Conservation (phyloP, 192 early-diverging fungal species). For the Gigaspora rosea region DNA sequence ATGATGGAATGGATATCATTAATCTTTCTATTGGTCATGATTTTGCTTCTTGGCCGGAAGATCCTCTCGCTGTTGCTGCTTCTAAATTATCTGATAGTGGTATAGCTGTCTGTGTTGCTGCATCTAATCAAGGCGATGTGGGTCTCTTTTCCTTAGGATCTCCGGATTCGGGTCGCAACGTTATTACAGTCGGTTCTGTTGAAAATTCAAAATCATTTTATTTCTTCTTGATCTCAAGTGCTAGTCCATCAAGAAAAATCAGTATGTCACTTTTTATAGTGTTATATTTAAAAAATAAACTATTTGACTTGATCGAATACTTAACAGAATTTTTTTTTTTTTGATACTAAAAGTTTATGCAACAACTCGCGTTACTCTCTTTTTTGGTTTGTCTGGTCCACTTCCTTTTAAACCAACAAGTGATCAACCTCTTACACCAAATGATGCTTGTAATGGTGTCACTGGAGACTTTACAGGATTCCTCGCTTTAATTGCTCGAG, state of each 20-base stretch:
- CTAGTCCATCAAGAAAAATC: constrained; percentile 2
- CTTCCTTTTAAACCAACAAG: constrained; percentile 44
- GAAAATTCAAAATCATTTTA: constrained; percentile 47
- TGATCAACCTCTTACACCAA: constrained; percentile 37
- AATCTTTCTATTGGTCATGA: constrained; percentile 81
- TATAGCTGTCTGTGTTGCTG: constrained; percentile 58
- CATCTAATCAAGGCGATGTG: constrained; percentile 66
- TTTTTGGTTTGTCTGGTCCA: constrained; percentile 30
- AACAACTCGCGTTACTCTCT: constrained; percentile 1
- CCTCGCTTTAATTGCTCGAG: constrained; percentile 68
- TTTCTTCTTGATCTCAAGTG: constrained; percentile 38
- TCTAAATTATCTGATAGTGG: constrained; percentile 49
- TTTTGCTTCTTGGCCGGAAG: constrained; percentile 57
- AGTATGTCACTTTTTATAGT: constrained; percentile 31
- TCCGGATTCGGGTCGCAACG: constrained; percentile 56
- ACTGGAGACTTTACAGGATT: constrained; percentile 43
- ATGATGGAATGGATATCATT: constrained; percentile 78
- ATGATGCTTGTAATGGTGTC: constrained; percentile 59
- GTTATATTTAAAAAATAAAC: background rate
- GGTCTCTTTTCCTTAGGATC: constrained; percentile 63
- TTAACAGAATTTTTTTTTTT: background rate
- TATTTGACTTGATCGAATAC: constrained; percentile 9
- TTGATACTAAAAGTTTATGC: constrained; percentile 9
- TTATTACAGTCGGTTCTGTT: constrained; percentile 60
- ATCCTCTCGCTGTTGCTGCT: constrained; percentile 60